phyloP scores from a whole-genome alignment of 306 rosid species.

The Acmispon strigosus region DNA sequence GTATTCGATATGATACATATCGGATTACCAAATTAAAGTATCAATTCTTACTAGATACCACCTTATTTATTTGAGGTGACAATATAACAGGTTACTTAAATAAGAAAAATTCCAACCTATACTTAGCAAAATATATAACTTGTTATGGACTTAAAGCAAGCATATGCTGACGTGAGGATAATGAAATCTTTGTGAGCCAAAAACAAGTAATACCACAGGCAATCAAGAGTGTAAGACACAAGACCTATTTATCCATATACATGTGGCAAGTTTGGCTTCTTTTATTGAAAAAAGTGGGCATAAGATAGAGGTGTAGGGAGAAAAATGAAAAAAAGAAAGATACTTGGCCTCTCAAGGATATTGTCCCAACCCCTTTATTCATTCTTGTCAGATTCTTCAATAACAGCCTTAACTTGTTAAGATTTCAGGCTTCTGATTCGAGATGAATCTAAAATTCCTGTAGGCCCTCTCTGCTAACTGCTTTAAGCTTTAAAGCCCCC shows the following conservation, averaged over 20 bases:
- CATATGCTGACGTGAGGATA: neutral
- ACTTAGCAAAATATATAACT: neutral
- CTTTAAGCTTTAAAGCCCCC: constrained; percentile 63
- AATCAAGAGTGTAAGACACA: constrained; percentile 6
- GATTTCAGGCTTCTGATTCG: constrained; percentile 55
- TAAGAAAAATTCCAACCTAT: neutral
- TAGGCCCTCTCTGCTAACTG: constrained; percentile 46
- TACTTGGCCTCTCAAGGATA: constrained; percentile 82
- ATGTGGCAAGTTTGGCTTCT: constrained; percentile 46
- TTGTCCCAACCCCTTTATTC: constrained; percentile 64
- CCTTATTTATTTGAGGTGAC: neutral
- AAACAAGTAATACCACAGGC: neutral
- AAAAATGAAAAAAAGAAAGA: constrained; percentile 51
- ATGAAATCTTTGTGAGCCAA: neutral
- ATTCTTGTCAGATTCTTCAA: constrained; percentile 74
- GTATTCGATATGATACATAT: neutral
- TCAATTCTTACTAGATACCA: neutral
- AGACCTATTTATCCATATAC: constrained; percentile 6
- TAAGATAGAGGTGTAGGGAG: constrained; percentile 47
- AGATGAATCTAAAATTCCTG: constrained; percentile 68
- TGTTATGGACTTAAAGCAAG: neutral
- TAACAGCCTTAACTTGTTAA: constrained; percentile 74
- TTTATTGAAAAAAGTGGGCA: constrained; percentile 43
- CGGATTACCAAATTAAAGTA: neutral
- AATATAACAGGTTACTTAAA: neutral